phyloP scores from a whole-genome alignment of 331 rosid genomes.

The Quercus phellos region DNA sequence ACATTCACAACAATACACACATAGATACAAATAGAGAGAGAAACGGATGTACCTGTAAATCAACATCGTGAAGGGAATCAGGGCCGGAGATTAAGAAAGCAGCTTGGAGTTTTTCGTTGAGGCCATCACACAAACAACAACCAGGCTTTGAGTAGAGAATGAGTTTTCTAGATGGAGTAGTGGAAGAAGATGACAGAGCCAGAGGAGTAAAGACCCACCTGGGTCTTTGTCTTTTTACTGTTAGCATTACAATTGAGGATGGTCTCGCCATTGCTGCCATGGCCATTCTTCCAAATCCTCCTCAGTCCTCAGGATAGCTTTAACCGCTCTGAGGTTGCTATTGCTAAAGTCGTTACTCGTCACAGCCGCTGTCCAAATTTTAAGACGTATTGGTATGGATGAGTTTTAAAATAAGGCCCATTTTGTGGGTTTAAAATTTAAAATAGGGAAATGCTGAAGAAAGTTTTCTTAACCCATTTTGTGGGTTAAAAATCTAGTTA shows the following conservation, averaged over 20 bases:
- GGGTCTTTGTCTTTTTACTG: conserved; percentile 17
- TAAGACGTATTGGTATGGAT: too few species aligned
- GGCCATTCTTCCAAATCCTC: conserved; percentile 19
- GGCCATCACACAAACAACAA: conserved; percentile 98
- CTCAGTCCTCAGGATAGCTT: background rate
- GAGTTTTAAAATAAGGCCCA: too few species aligned
- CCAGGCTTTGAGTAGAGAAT: conserved; percentile 88
- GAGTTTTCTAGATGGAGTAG: conserved; percentile 46
- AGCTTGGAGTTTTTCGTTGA: conserved; percentile 87
- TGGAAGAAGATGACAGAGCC: conserved; percentile 31
- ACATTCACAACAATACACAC: background rate
- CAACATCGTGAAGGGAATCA: conserved; percentile 63
- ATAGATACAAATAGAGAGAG: background rate
- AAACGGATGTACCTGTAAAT: conserved; percentile 41
- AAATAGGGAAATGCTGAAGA: too few species aligned
- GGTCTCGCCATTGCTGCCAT: conserved; percentile 35
- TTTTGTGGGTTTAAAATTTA: too few species aligned
- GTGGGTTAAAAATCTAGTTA: too few species aligned
- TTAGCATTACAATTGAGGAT: conserved; percentile 20
- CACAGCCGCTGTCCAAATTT: too few species aligned
- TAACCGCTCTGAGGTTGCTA: background rate
- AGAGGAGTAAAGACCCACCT: conserved; percentile 28
- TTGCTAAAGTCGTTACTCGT: background rate
- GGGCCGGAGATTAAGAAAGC: conserved; percentile 65
- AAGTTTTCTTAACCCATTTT: too few species aligned